Evolutionary conservation across 208 protist genomes (phyloP).

Genomic region (Crithidia sp.): DNA sequence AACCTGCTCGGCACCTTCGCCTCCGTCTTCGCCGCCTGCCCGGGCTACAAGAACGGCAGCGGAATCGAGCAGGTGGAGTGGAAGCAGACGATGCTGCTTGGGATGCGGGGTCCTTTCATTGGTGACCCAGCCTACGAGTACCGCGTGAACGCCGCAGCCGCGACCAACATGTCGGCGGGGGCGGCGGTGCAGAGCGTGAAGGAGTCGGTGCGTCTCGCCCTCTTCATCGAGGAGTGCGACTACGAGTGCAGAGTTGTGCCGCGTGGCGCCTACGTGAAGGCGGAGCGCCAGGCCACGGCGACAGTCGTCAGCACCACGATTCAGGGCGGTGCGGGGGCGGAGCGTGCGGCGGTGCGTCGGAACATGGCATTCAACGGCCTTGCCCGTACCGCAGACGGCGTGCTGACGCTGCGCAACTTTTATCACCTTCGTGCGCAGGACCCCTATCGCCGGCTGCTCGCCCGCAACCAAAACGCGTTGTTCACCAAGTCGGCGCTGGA

Average conservation of each 20-base stretch:
- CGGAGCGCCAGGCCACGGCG: constrained; percentile 40
- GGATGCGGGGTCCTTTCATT: constrained; percentile 79
- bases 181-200: constrained; percentile 39
- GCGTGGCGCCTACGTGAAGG: constrained; percentile 76
- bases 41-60: constrained; percentile 29
- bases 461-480: constrained; percentile 37
- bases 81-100: constrained; percentile 69
- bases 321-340: not conserved
- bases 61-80: constrained; percentile 50
- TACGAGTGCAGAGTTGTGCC: constrained; percentile 84
- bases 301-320: constrained; percentile 6
- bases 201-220: constrained; percentile 79
- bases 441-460: constrained; percentile 73
- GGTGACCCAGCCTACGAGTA: constrained; percentile 91
- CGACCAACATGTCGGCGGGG: not conserved
- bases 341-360: constrained; percentile 32
- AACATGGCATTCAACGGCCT: constrained; percentile 72
- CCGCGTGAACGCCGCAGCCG: constrained; percentile 46
- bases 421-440: constrained; percentile 81
- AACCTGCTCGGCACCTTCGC: constrained; percentile 76
- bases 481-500: constrained; percentile 66
- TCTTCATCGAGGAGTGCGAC: constrained; percentile 85
- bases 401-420: constrained; percentile 75
- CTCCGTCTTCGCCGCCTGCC: constrained; percentile 51
- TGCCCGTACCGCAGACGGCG: constrained; percentile 39